Evolutionary conservation across 2,329 filamentous ascomycete genomes (phyloP).

Genomic region (Akanthomyces lecanii): DNA sequence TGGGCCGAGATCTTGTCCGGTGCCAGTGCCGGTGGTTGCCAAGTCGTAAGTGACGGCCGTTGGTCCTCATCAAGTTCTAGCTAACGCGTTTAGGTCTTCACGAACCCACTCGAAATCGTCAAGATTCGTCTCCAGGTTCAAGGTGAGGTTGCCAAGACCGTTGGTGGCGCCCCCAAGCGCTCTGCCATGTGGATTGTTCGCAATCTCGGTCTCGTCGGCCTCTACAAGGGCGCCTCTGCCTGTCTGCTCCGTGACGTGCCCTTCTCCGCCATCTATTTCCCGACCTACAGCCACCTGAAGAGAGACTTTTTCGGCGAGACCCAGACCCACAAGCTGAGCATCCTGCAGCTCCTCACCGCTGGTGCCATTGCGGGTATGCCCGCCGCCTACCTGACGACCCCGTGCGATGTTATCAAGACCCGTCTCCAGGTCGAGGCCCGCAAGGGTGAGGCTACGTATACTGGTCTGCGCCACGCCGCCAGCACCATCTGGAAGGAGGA

Average conservation of each 20-base stretch:
- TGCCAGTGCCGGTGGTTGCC: conserved; percentile 84
- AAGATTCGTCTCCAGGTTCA: conserved; percentile 98
- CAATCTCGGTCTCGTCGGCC: conserved; percentile 86
- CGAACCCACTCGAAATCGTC: conserved; percentile 97
- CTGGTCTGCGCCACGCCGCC: conserved; percentile 79
- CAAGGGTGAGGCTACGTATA: conserved; percentile 89
- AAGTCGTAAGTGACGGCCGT: conserved; percentile 70
- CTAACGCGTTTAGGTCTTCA: conserved; percentile 66
- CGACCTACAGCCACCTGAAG: conserved; percentile 92
- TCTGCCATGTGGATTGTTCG: conserved; percentile 97
- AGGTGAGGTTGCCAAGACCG: conserved; percentile 86
- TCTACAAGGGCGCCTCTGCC: conserved; percentile 95
- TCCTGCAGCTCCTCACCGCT: conserved; percentile 86
- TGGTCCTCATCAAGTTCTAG: not conserved
- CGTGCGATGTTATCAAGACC: conserved; percentile 98
- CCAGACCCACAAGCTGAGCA: conserved; percentile 77
- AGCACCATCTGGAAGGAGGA: conserved; percentile 82
- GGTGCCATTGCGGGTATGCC: conserved; percentile 94
- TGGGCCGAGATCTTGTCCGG: conserved; percentile 78
- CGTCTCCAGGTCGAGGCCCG: conserved; percentile 94
- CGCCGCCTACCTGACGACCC: conserved; percentile 90
- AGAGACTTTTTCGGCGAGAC: conserved; percentile 90
- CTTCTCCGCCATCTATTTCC: conserved; percentile 99
- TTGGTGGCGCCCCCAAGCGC: conserved; percentile 76
- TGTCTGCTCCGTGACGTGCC: conserved; percentile 94